Conservation (phyloP, 1,139 yeast genomes). For the Candida freyschussii region DNA sequence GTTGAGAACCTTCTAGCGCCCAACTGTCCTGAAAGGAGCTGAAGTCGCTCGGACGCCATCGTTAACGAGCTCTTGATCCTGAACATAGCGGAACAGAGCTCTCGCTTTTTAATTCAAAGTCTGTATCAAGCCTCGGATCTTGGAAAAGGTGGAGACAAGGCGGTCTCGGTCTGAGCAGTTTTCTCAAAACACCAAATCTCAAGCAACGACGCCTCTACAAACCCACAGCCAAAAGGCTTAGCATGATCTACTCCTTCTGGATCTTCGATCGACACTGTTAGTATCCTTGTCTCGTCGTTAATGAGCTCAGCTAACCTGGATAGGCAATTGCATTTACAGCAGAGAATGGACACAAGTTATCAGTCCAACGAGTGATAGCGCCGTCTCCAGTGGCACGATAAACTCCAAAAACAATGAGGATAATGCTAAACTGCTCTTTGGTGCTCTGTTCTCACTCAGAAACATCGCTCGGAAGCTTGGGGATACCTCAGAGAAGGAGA, state of each 20-base stretch:
- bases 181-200: no score
- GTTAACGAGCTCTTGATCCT: no score
- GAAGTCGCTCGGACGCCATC: no score
- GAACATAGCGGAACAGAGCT: no score
- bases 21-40: no score
- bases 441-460: slow-evolving; percentile 77
- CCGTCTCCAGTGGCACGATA: slow-evolving; percentile 36
- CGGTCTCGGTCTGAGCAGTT: no score
- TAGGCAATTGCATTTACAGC: slow-evolving; percentile 61
- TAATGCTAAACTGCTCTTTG: slow-evolving; percentile 75
- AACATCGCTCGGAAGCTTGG: slow-evolving; percentile 66
- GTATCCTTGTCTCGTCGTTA: slow-evolving; percentile 15
- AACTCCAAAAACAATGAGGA: slow-evolving; percentile 59
- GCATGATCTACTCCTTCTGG: slow-evolving; percentile 77
- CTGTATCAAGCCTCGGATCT: no score
- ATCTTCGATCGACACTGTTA: slow-evolving; percentile 82
- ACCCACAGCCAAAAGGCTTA: no score
- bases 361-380: slow-evolving; percentile 12
- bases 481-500: slow-evolving; percentile 32
- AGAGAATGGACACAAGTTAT: slow-evolving; percentile 48
- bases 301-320: slow-evolving; percentile 11
- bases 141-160: no score
- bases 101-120: no score
- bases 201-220: no score
- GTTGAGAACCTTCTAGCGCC: slow-evolving; percentile 23